Evolutionary conservation across 2,329 filamentous ascomycete genomes (phyloP), one percentile per base, ranked within the genome.

Genomic region (Colletotrichum sp.): DNA sequence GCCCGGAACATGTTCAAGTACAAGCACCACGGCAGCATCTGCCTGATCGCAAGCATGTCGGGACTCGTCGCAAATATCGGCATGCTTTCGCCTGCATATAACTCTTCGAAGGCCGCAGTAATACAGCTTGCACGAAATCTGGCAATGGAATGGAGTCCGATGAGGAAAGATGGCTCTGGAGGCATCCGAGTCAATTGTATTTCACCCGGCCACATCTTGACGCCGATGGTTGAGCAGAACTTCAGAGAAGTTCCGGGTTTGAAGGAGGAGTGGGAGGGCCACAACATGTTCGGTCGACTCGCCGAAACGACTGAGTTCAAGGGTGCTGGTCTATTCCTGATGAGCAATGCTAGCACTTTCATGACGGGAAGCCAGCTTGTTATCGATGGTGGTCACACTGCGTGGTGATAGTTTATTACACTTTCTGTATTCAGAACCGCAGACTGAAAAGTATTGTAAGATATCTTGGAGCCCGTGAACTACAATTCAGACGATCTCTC

Each of bases 211-310:
- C 79, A 78, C 63, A 79, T 94, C 75, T 85, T 92, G 8, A 94
- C 92, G 3, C 90, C 92, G 2, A 96, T 96, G 94, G 93, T 95
- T 0, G 89, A 92, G 80, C 89, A 91, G 79, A 88, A 95, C 63
- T 95, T 96, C 79, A 88, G 92, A 77, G 89, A 94, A 79, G 93
- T 91, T 24, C 94, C 94, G 0, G 92, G 93, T 44, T 84, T 89
- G 49, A 83, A 82, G 70, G 82, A 85, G 67, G 89, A 91, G 71
- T 96, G 94, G 94, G 90, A 93, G 69, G 90, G 88, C 72, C 92
- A 95, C 85, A 95, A 95, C 81, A 95, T 95, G 93, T 87, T 95
- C 78, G 92, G 89, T 3, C 87, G 91, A 24, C 84, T 93, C 36
- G 91, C 90, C 30, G 83, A 84, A 30, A 89, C 91, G 0, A 86